Percentiles rank a stretch among this genome's conserved stretches.
These are phyloP conservation scores for Polyplosphaeria fusca DNA, from an alignment of 495 filamentous ascomycete genomes.

Conservation along the genomic window DNA sequence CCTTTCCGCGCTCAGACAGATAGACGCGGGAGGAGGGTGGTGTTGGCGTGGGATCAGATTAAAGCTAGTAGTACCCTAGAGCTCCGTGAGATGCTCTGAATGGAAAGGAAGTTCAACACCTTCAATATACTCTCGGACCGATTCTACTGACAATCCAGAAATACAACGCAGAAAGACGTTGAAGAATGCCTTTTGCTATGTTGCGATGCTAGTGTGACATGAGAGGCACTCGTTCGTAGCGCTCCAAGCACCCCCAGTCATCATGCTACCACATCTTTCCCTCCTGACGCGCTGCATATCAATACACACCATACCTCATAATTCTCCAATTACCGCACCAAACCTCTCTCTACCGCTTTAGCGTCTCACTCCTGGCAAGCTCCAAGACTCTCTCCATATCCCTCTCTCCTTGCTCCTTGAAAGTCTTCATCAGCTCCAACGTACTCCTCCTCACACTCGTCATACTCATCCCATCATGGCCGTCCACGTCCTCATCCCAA, in stretches of 20 bases:
- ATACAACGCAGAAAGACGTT: too few relatives aligned
- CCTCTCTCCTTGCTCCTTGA: conserved; percentile 17
- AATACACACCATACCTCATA: too few relatives aligned
- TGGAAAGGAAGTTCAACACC: conserved; percentile 31
- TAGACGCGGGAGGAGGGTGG: not conserved
- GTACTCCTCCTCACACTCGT: conserved; percentile 28
- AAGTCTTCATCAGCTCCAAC: conserved; percentile 21
- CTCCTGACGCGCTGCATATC: too few relatives aligned
- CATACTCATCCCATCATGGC: conserved; percentile 5
- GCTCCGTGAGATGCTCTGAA: too few relatives aligned
- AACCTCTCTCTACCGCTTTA: not conserved
- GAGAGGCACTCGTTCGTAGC: too few relatives aligned
- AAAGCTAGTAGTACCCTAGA: not conserved
- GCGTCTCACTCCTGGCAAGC: conserved; percentile 8
- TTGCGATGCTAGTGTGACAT: too few relatives aligned
- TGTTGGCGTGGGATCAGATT: too few relatives aligned
- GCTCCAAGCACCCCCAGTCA: too few relatives aligned
- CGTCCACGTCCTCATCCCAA: not conserved
- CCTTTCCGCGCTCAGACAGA: not conserved
- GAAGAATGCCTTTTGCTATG: too few relatives aligned
- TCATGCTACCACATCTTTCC: too few relatives aligned
- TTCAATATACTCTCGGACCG: conserved; percentile 5
- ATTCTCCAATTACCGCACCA: too few relatives aligned
- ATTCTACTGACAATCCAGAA: too few relatives aligned
- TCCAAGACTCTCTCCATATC: conserved; percentile 29